Conservation (phyloP, 2,329 filamentous ascomycete species). For the Fusarium dlaminii region DNA sequence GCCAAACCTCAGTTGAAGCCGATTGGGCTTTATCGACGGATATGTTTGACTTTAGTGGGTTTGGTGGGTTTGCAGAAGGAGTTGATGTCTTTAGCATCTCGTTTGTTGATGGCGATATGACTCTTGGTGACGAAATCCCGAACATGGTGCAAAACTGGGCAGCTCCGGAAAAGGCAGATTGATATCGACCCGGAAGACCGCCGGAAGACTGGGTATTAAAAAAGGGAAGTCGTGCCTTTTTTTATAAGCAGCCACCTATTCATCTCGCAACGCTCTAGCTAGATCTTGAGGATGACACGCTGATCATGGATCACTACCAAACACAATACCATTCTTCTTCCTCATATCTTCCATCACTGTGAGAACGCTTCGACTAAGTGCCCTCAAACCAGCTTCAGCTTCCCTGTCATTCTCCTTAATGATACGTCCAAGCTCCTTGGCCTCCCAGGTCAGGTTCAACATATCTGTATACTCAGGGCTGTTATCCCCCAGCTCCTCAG, state of each 20-base stretch:
- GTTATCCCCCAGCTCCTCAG: constrained; percentile 19
- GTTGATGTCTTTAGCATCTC: constrained; percentile 17
- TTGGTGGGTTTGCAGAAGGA: constrained; percentile 13
- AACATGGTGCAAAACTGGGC: background rate
- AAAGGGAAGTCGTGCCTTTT: constrained; percentile 46
- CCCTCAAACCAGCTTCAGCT: constrained; percentile 15
- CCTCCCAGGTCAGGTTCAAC: constrained; percentile 33
- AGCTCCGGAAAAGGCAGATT: too few species aligned
- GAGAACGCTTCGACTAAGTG: constrained; percentile 16
- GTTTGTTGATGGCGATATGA: constrained; percentile 16
- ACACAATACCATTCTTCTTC: constrained; percentile 16
- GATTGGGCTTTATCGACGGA: background rate
- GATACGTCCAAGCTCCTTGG: constrained; percentile 27
- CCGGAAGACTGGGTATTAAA: too few species aligned
- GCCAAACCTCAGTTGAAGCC: background rate
- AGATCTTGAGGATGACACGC: too few species aligned
- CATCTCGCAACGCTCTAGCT: background rate
- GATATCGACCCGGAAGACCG: background rate
- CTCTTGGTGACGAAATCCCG: background rate
- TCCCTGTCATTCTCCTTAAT: constrained; percentile 11
- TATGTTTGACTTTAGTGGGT: constrained; percentile 15
- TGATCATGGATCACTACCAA: constrained; percentile 11
- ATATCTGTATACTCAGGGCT: constrained; percentile 17
- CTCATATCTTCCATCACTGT: constrained; percentile 27
- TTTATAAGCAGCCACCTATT: constrained; percentile 43